A percentile compares a stretch with the other conserved stretches of the same genome.
Conservation (phyloP, 257 asterid species). For the Mitragyna speciosa region DNA sequence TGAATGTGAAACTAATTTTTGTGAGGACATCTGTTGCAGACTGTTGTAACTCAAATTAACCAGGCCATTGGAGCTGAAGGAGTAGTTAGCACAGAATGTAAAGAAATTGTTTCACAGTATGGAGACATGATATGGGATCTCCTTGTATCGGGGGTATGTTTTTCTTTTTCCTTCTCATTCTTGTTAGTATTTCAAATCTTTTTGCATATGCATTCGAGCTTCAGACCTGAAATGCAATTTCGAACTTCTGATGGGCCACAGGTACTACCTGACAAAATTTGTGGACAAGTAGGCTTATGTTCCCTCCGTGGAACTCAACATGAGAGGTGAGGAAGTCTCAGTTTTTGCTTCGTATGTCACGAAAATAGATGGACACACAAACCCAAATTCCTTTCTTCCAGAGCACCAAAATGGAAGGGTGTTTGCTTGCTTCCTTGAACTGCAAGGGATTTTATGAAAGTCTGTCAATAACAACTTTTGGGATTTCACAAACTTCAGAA, state of each 20-base stretch:
- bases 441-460: background rate
- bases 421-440: background rate
- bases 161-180: background rate
- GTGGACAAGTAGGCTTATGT: conserved; percentile 74
- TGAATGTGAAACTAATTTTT: background rate
- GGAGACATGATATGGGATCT: conserved; percentile 92
- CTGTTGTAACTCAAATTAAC: conserved; percentile 77
- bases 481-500: background rate
- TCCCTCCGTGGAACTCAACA: conserved; percentile 44
- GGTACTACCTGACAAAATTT: conserved; percentile 72
- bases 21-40: conserved; percentile 34
- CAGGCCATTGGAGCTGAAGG: conserved; percentile 96
- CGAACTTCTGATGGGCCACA: conserved; percentile 29
- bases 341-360: background rate
- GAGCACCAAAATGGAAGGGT: background rate
- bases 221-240: conserved; percentile 2
- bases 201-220: background rate
- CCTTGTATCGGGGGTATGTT: conserved; percentile 62
- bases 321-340: conserved; percentile 45
- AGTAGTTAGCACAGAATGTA: conserved; percentile 80
- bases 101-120: conserved; percentile 61
- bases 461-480: background rate
- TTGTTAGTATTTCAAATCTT: background rate
- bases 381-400: background rate
- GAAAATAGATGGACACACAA: background rate